Evolutionary conservation across 1,284 basidiomycete genomes (phyloP), one percentile per base, ranked within the genome.

Genomic region (Apiotrichum gracile): DNA sequence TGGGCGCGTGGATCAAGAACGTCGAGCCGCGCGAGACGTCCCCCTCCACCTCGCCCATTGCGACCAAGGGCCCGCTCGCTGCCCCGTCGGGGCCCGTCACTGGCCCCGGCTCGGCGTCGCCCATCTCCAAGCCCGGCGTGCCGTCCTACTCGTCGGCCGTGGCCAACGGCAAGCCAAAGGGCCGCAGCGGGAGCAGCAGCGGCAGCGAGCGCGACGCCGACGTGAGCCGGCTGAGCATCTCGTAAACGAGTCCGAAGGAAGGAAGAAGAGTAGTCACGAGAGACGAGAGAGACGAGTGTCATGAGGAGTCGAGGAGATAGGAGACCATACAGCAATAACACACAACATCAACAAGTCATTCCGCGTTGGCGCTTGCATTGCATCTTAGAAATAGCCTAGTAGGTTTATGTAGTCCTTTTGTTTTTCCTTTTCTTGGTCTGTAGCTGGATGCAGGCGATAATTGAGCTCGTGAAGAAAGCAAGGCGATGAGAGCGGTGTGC

Each of bases 1-100:
- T 94, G 60, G 92, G 92, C 21, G 93, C 92, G 50, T 97, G 92
- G 92, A 86, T 97, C 70, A 91, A 91, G 79, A 94, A 93, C 70
- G 89, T 97, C 57, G 83, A 71, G 38, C 25, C 55, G 17, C 43
- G 14, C 39, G 44, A 35, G 33, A 34, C 17, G 40, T 41, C 24
- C 31, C 45, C 24, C 5, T 17, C 26, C 17, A 42, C 47, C 24
- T 38, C 43, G 13, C 43, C 43, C 29, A 21, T n/a, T 19, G 43
- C 43, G 13, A 5, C 29, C 27, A 19, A n/a, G n/a, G n/a, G n/a
- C n/a, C n/a, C n/a, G n/a, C n/a, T n/a, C n/a, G n/a, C n/a, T n/a
- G n/a, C n/a, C n/a, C n/a, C n/a, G n/a, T n/a, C n/a, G n/a, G n/a
- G n/a, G n/a, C n/a, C n/a, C n/a, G n/a, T n/a, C n/a, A n/a, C n/a